phyloP scores from a whole-genome alignment of 1,284 basidiomycete genomes.

The Leccinum griseonigrum region DNA sequence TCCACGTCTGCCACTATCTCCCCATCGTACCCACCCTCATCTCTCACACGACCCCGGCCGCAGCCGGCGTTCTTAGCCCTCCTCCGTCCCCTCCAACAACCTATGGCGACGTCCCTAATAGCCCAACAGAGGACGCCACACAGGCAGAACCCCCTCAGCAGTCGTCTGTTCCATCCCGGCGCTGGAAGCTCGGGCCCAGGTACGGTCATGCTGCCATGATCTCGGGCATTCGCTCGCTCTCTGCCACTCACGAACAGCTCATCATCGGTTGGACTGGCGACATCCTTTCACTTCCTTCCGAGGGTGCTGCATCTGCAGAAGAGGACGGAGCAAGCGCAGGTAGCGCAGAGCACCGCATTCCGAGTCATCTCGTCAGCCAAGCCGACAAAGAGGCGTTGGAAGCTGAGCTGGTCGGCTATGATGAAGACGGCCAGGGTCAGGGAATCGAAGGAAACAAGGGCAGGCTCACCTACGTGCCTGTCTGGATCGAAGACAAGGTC shows the following conservation, averaged over 20 bases:
- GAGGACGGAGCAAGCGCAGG: slow-evolving; percentile 10
- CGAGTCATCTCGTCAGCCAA: slow-evolving; percentile 48
- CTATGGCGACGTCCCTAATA: slow-evolving; percentile 42
- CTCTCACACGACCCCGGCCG: slow-evolving; percentile 43
- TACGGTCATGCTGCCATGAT: slow-evolving; percentile 96
- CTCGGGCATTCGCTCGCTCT: slow-evolving; percentile 85
- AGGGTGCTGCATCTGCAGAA: slow-evolving; percentile 22
- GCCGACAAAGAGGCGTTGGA: slow-evolving; percentile 65
- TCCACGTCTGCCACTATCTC: slow-evolving; percentile 85
- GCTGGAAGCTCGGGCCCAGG: slow-evolving; percentile 79
- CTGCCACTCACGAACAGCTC: slow-evolving; percentile 83
- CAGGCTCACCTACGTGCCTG: slow-evolving; percentile 76
- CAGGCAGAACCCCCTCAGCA: slow-evolving; percentile 11
- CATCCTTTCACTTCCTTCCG: slow-evolving; percentile 48
- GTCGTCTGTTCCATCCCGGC: slow-evolving; percentile 17
- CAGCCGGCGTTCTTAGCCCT: slow-evolving; percentile 57
- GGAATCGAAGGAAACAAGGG: slow-evolving; percentile 43
- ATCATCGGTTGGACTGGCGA: slow-evolving; percentile 96
- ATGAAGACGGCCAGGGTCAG: slow-evolving; percentile 51
- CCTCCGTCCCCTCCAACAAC: slow-evolving; percentile 63
- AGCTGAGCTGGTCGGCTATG: slow-evolving; percentile 55
- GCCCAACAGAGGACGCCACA: slow-evolving; percentile 18
- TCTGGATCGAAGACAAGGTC: slow-evolving; percentile 89
- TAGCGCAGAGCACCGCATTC: slow-evolving; percentile 20
- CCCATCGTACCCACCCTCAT: slow-evolving; percentile 64